Evolutionary conservation across 345 rosid species (phyloP).

Genomic region (Citrus trifoliata): DNA sequence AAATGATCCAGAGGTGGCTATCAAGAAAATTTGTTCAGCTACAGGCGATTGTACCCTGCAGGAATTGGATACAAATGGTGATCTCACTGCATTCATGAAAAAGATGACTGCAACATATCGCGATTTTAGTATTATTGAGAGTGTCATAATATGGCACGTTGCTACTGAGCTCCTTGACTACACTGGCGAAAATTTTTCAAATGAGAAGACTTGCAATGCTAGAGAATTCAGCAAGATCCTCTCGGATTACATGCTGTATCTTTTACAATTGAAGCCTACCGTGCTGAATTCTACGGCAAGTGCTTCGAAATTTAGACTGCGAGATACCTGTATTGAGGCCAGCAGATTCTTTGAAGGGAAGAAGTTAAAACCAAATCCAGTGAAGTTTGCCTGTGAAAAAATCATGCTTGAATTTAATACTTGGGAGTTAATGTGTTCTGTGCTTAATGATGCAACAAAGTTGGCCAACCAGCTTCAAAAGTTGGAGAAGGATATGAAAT

Average conservation of each 20-base stretch:
- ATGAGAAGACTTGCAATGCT: too few relatives aligned
- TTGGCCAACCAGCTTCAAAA: conserved; percentile 46
- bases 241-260: conserved; percentile 65
- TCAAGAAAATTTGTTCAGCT: conserved; percentile 38
- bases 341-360: conserved; percentile 31
- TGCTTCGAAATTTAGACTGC: conserved; percentile 43
- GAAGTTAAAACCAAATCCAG: not conserved
- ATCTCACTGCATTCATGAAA: too few relatives aligned
- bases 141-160: conserved; percentile 50
- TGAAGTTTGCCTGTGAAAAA: conserved; percentile 14
- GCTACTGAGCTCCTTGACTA: conserved; percentile 49
- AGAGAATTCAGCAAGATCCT: conserved; percentile 25
- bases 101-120: too few relatives aligned
- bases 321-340: conserved; percentile 50
- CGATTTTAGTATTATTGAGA: conserved; percentile 41
- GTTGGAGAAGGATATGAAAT: conserved; percentile 18
- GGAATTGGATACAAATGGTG: not conserved
- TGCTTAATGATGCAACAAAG: conserved; percentile 55
- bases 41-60: conserved; percentile 61
- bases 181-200: not conserved
- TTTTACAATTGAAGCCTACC: conserved; percentile 44
- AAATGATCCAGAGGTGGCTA: conserved; percentile 1
- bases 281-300: conserved; percentile 56
- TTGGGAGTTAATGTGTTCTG: conserved; percentile 29
- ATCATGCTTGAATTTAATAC: conserved; percentile 25